These are phyloP conservation scores for Mycena vulgaris DNA, from an alignment of 768 basidiomycete genomes.

Conservation along the genomic window DNA sequence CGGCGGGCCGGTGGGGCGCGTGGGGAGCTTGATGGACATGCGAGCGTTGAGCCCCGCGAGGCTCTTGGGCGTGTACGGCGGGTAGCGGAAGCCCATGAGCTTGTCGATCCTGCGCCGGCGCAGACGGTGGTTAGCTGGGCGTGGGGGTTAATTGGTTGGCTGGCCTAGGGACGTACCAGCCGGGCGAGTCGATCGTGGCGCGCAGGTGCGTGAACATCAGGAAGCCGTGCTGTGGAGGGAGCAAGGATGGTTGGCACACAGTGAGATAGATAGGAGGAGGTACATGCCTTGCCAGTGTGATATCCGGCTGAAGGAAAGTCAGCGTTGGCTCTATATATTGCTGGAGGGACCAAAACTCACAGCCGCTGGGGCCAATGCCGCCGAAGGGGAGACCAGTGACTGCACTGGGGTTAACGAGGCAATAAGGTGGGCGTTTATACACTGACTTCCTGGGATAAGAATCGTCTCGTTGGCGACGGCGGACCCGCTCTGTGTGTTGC, in stretches of 20 bases:
- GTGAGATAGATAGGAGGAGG: not conserved
- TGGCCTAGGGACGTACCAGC: constrained; percentile 64
- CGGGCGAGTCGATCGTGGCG: constrained; percentile 70
- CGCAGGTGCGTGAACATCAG: constrained; percentile 86
- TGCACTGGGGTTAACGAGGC: constrained; percentile 36
- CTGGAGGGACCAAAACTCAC: constrained; percentile 57
- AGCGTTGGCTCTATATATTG: not conserved
- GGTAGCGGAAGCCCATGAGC: constrained; percentile 68
- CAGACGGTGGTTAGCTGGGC: constrained; percentile 53
- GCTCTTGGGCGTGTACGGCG: constrained; percentile 68
- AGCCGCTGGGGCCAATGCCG: constrained; percentile 80
- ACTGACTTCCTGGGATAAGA: constrained; percentile 72
- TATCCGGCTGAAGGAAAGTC: constrained; percentile 64
- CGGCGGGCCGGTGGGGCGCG: constrained; percentile 63
- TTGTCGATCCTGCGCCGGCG: constrained; percentile 60
- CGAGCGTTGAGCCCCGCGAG: constrained; percentile 48
- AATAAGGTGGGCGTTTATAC: not conserved
- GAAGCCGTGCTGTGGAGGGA: constrained; percentile 62
- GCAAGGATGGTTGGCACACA: not conserved
- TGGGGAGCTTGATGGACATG: constrained; percentile 53
- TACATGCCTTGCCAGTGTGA: constrained; percentile 72
- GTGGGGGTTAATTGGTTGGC: constrained; percentile 32
- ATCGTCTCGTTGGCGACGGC: constrained; percentile 79
- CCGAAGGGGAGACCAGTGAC: constrained; percentile 82
- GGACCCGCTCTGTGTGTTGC: constrained; percentile 80